A percentile compares a stretch with the other conserved stretches of the same genome.
Conservation (phyloP, 495 filamentous ascomycete genomes). For the Tetracladium marchalianum region DNA sequence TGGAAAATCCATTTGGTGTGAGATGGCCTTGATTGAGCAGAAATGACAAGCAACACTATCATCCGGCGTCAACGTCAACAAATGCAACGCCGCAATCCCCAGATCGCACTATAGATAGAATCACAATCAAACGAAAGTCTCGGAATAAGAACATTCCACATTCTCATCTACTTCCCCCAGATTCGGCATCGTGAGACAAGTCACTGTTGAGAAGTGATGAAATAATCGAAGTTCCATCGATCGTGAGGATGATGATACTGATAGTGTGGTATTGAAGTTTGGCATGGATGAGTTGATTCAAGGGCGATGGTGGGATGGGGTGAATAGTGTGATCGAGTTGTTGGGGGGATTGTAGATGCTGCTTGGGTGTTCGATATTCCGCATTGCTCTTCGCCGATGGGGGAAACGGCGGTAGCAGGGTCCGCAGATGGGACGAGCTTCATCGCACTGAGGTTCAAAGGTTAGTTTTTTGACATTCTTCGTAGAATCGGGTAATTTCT, state of each 20-base stretch:
- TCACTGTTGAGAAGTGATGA: conserved; percentile 5
- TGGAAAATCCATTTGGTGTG: too few relatives aligned
- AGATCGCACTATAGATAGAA: conserved; percentile 1
- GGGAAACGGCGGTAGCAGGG: conserved; percentile 2
- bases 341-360: background rate
- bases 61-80: background rate
- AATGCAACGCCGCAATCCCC: background rate
- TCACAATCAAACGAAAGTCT: background rate
- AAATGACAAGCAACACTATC: background rate
- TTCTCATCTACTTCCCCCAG: background rate
- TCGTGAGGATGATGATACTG: background rate
- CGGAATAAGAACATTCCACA: conserved; percentile 1
- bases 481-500: too few relatives aligned
- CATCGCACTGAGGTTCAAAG: conserved; percentile 4
- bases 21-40: too few relatives aligned
- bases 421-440: conserved; percentile 1
- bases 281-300: background rate
- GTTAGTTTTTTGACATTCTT: too few relatives aligned
- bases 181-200: conserved; percentile 2
- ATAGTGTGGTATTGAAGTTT: too few relatives aligned
- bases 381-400: conserved; percentile 2
- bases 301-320: background rate
- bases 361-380: background rate
- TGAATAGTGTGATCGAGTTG: background rate
- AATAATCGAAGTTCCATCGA: conserved; percentile 1